phyloP scores from a whole-genome alignment of 306 rosid genomes.

The Pyrus communis region DNA sequence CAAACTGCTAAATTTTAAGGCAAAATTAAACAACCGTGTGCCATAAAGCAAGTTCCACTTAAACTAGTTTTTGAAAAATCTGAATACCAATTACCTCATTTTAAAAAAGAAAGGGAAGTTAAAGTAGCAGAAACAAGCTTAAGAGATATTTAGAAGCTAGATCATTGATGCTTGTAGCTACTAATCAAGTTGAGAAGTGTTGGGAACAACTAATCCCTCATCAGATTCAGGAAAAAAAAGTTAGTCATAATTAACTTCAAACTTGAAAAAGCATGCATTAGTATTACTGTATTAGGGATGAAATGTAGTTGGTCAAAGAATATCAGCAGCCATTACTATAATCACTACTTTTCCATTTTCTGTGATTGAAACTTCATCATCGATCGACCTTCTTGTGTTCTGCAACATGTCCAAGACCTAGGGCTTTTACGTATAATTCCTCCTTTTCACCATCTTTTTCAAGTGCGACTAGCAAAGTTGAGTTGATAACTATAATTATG shows the following conservation, averaged over 20 bases:
- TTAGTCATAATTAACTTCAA: neutral
- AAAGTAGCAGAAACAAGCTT: neutral
- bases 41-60: too few species aligned
- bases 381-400: neutral
- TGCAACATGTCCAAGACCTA: neutral
- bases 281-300: too few species aligned
- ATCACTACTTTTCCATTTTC: neutral
- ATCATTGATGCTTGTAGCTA: neutral
- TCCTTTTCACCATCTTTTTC: neutral
- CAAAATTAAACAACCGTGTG: too few species aligned
- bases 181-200: neutral
- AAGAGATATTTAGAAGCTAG: neutral
- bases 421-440: neutral
- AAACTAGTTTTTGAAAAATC: too few species aligned
- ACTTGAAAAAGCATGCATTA: neutral
- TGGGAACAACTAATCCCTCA: neutral
- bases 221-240: conserved; percentile 1
- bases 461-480: neutral
- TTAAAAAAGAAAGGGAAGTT: neutral
- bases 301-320: neutral
- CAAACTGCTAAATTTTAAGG: neutral
- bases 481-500: neutral
- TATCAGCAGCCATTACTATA: neutral
- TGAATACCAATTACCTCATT: neutral
- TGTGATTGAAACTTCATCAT: neutral